Base-by-base conservation (phyloP, 2,329 filamentous ascomycete species). In the Aspergillus piperis region DNA sequence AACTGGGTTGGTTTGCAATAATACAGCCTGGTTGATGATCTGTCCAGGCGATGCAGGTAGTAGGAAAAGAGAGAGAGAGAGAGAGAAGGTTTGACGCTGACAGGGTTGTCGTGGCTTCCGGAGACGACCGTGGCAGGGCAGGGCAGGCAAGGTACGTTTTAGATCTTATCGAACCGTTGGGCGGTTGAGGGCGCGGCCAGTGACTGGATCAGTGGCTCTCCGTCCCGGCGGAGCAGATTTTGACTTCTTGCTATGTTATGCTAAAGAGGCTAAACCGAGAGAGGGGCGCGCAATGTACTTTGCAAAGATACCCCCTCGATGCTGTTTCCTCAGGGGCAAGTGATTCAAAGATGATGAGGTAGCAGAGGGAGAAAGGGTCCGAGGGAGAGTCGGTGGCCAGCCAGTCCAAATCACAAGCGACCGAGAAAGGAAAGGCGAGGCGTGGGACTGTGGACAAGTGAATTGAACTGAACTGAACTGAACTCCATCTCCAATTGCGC, bases 121-220 rank as follows among this genome's bases (percentile, higher is more conserved):
- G 44, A 30, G 21, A 23, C 13, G n/a, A 50, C 25, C n/a, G 47
- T 50, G 47, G 25, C 47, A 50, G 47, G 32, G 47, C 25, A 30
- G 23, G 25, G 47, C 25, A 30, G 23, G 25, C 6, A 36, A 27
- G 23, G 47, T 59, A 47, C 23, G 25, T 41, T 49, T 23, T 19
- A 51, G 59, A 60, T 62, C 62, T 61, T 63, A 60, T 62, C 61
- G 54, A 58, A 56, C n/a, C 36, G 59, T 64, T 61, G 61, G 62
- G 59, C 17, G 61, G 60, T 63, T 61, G 59, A 59, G 59, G 36
- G 49, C 27, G 57, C 48, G 42, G 32, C 55, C 47, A 38, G 8
- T 32, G 19, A 49, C 44, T 21, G 30, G 50, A 58, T 48, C 27
- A 49, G 62, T 54, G 55, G 53, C 41, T 55, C 53, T 50, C 27